These are phyloP conservation scores for Septoria linicola DNA, from an alignment of 2,329 filamentous ascomycete genomes.

Conservation along the genomic window DNA sequence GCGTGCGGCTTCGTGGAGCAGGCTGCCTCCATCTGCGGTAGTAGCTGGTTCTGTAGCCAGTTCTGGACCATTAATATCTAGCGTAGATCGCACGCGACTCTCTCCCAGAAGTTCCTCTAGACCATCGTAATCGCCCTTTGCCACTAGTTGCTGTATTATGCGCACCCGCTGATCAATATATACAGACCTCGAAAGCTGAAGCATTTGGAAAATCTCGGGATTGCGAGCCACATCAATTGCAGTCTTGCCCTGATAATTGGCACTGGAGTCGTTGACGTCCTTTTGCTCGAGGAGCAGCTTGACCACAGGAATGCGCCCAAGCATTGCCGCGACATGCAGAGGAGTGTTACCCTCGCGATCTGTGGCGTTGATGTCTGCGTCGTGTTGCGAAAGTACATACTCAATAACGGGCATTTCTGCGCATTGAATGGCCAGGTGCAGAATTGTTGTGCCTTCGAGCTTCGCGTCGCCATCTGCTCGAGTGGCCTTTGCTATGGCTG, in stretches of 20 bases:
- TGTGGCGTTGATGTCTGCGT: conserved; percentile 74
- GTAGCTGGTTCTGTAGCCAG: conserved; percentile 78
- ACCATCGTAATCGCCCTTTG: conserved; percentile 69
- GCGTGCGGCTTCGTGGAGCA: conserved; percentile 89
- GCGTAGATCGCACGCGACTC: conserved; percentile 74
- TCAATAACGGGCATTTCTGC: conserved; percentile 90
- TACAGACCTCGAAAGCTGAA: conserved; percentile 85
- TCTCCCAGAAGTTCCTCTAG: conserved; percentile 82
- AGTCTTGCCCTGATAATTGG: conserved; percentile 80
- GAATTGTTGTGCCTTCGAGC: conserved; percentile 80
- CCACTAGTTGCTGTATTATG: conserved; percentile 78
- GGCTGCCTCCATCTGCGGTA: conserved; percentile 78
- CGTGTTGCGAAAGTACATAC: conserved; percentile 74
- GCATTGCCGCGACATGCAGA: conserved; percentile 79
- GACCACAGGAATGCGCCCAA: conserved; percentile 78
- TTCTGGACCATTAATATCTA: conserved; percentile 92
- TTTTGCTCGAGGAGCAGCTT: conserved; percentile 78
- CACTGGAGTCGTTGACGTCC: conserved; percentile 81
- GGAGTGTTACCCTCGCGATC: conserved; percentile 93
- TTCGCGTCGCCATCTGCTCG: conserved; percentile 48
- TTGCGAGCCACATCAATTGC: conserved; percentile 86
- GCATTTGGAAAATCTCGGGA: conserved; percentile 91
- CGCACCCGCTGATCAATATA: conserved; percentile 85
- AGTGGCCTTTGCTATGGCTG: conserved; percentile 82
- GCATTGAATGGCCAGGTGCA: conserved; percentile 94